Evolutionary conservation across 306 rosid genomes (phyloP), one percentile per base, ranked within the genome.

Genomic region (Quercus engelmannii): DNA sequence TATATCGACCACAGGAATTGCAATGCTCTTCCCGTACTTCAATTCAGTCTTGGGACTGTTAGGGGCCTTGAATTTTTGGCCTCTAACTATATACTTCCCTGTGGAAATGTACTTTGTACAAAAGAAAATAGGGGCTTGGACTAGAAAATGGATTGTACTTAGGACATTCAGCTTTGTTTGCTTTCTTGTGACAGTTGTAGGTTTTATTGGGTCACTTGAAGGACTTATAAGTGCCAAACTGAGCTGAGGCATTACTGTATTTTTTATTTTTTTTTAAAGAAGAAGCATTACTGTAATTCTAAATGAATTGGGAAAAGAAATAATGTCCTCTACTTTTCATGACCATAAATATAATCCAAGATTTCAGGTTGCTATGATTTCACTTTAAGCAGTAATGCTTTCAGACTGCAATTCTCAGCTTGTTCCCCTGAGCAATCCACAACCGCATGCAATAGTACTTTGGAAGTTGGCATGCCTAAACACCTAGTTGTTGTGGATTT

Each of bases 61-160:
- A 30, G 98, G 98, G 33, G 94, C 98, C 41, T 65, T 92, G 21
- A 86, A 86, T 83, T 94, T 94, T 81, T 94, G 98, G 98, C 97
- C 98, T 69, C 51, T 94, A 79, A 78, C 87, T 19, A 78, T 94
- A 73, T 92, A 92, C 75, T 94, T 94, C 74, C 97, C 98, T 0
- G 93, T 94, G 52, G 94, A 94, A 77, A 92, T 94, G 98, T 88
- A 92, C 85, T 85, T 91, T 76, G 85, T 85, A 65, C 98, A 87
- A 76, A 92, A 86, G 84, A 91, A 86, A 78, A 80, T 91, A 52
- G 85, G 77, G 52, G 81, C 90, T 59, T 94, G 94, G 97, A 87
- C 97, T 19, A 84, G 23, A 59, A 80, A 83, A 85, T 94, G 98
- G 98, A 28, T 89, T 77, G 33, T 81, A 49, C 87, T 94, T n/a